Conservation (phyloP, 2,329 filamentous ascomycete genomes). For the Aureobasidium mangrovei region DNA sequence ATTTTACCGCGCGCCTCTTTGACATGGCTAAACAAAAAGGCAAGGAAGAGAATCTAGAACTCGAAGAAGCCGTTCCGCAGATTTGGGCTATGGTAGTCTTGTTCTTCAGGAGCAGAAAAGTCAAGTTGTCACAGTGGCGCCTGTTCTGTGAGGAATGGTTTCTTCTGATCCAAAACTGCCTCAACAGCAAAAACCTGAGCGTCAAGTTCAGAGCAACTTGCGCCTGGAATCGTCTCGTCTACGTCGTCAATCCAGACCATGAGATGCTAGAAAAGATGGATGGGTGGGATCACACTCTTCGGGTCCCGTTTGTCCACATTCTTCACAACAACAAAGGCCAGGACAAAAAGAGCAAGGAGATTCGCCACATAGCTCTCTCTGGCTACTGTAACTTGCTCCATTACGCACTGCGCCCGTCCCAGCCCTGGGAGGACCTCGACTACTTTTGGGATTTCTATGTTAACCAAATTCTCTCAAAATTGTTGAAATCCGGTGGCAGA, state of each 20-base stretch:
- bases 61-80: constrained; percentile 55
- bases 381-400: constrained; percentile 76
- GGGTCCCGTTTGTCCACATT: constrained; percentile 57
- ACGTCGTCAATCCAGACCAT: constrained; percentile 58
- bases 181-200: constrained; percentile 65
- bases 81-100: constrained; percentile 82
- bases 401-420: constrained; percentile 67
- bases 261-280: constrained; percentile 45
- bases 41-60: constrained; percentile 42
- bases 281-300: constrained; percentile 54
- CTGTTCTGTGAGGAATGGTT: constrained; percentile 63
- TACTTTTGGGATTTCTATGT: constrained; percentile 72
- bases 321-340: constrained; percentile 53
- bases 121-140: constrained; percentile 58
- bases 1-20: constrained; percentile 58
- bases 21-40: constrained; percentile 52
- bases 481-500: constrained; percentile 42
- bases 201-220: constrained; percentile 69
- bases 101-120: constrained; percentile 56
- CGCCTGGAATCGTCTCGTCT: constrained; percentile 81
- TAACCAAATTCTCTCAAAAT: constrained; percentile 50
- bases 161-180: constrained; percentile 68
- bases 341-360: constrained; percentile 38
- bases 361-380: constrained; percentile 53
- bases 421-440: constrained; percentile 58